A percentile compares a stretch with the other conserved stretches of the same genome.
phyloP scores from a whole-genome alignment of 2,329 filamentous ascomycete species.

The Aspergillus costaricaensis region DNA sequence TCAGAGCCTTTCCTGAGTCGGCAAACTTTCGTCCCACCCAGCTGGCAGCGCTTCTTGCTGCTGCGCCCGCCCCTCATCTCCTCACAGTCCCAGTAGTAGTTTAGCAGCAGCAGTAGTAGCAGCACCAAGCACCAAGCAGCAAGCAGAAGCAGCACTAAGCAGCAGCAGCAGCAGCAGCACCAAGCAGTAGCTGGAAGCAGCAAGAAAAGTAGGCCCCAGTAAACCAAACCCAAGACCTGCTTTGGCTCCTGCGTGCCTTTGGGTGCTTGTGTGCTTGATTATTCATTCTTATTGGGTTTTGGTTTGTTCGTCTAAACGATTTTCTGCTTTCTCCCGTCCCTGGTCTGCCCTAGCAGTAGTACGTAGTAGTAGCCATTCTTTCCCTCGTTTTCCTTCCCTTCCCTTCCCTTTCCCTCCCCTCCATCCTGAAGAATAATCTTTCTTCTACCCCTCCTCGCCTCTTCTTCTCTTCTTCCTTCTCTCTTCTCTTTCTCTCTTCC shows the following conservation, averaged over 20 bases:
- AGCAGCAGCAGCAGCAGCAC: not conserved
- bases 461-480: conserved; percentile 16
- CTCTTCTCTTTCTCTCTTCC: conserved; percentile 20
- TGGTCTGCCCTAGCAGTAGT: conserved; percentile 28
- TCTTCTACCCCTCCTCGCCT: conserved; percentile 22
- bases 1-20: conserved; percentile 13
- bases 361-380: conserved; percentile 22
- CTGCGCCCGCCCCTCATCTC: conserved; percentile 26
- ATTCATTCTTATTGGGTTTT: conserved; percentile 15
- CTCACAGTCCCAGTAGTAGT: not conserved
- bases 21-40: conserved; percentile 27
- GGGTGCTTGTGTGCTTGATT: conserved; percentile 3
- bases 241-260: not conserved
- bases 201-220: not conserved
- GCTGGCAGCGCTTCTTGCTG: conserved; percentile 8
- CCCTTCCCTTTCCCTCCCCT: conserved; percentile 18
- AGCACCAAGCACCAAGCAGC: not conserved
- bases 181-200: not conserved
- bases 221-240: not conserved
- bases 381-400: conserved; percentile 20
- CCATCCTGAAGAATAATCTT: conserved; percentile 25
- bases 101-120: not conserved
- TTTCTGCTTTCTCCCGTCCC: conserved; percentile 20
- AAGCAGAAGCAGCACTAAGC: not conserved
- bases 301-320: conserved; percentile 27